Percentiles rank a stretch among this genome's conserved stretches.
Evolutionary conservation across 441 rosid species (phyloP).

Genomic region (Jatropha podagrica): DNA sequence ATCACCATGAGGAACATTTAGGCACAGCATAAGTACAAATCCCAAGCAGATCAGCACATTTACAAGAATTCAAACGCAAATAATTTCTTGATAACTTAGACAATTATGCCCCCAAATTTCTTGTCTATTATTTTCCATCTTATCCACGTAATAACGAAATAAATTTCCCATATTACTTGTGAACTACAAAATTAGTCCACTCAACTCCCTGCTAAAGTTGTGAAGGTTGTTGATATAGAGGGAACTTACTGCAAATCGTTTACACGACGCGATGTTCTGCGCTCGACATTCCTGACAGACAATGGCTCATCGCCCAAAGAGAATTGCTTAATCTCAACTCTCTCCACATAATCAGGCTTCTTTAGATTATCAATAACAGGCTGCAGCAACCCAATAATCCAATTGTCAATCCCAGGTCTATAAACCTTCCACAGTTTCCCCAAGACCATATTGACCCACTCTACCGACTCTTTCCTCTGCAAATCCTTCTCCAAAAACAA

Average conservation of each 20-base stretch:
- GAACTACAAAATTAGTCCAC: neutral
- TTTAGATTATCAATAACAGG: conserved; percentile 87
- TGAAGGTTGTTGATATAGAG: neutral
- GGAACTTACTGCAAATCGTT: conserved; percentile 93
- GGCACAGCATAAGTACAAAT: neutral
- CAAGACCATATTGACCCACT: conserved; percentile 99
- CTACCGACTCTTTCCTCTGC: conserved; percentile 95
- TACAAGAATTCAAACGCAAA: neutral
- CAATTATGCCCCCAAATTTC: no score
- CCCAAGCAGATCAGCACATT: neutral
- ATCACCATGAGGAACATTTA: neutral
- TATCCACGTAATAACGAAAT: no score
- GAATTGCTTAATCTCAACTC: conserved; percentile 91
- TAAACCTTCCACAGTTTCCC: conserved; percentile 96
- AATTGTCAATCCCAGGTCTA: conserved; percentile 84
- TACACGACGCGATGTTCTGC: conserved; percentile 85
- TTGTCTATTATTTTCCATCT: no score
- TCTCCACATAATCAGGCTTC: conserved; percentile 92
- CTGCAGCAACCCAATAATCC: conserved; percentile 88
- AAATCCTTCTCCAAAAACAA: conserved; percentile 83
- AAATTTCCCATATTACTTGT: no score
- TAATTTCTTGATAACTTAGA: no score
- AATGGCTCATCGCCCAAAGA: conserved; percentile 93
- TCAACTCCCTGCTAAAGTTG: neutral
- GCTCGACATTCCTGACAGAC: conserved; percentile 93